These are phyloP conservation scores for Botrytis cinerea DNA, from an alignment of 2,329 filamentous ascomycete species.

Conservation along the genomic window DNA sequence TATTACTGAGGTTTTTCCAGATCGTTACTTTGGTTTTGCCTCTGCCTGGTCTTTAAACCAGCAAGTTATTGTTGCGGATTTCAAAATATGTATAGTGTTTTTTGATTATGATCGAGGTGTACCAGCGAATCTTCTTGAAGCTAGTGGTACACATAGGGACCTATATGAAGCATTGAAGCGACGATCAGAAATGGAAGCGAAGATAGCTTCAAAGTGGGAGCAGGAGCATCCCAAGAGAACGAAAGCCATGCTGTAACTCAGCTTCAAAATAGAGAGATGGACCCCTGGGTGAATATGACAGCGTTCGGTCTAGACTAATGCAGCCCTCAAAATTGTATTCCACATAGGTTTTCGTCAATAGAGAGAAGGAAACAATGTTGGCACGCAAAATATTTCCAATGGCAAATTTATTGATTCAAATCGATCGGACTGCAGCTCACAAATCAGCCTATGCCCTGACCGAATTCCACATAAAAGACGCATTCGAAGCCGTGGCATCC, in stretches of 20 bases:
- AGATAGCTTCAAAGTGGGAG: slow-evolving; percentile 11
- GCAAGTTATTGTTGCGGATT: slow-evolving; percentile 15
- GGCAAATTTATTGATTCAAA: background rate
- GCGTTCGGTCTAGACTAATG: background rate
- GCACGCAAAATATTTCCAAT: background rate
- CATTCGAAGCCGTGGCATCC: no score
- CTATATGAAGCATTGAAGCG: slow-evolving; percentile 13
- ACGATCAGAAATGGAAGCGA: background rate
- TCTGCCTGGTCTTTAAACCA: slow-evolving; percentile 11
- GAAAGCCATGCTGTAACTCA: background rate
- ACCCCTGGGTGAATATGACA: background rate
- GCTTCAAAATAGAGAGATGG: background rate
- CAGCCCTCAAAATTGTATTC: background rate
- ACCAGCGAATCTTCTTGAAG: slow-evolving; percentile 16
- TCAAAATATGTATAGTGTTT: slow-evolving; percentile 2
- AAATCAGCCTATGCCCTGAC: background rate
- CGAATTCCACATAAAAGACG: background rate
- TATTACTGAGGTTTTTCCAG: slow-evolving; percentile 7
- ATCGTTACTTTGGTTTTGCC: slow-evolving; percentile 14
- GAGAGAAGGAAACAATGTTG: background rate
- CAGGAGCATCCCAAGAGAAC: background rate
- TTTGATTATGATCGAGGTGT: slow-evolving; percentile 2
- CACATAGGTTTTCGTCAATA: background rate
- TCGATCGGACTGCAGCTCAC: background rate
- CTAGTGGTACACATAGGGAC: background rate